phyloP scores from a whole-genome alignment of 768 basidiomycete genomes.

The Myochromella boudieri region DNA sequence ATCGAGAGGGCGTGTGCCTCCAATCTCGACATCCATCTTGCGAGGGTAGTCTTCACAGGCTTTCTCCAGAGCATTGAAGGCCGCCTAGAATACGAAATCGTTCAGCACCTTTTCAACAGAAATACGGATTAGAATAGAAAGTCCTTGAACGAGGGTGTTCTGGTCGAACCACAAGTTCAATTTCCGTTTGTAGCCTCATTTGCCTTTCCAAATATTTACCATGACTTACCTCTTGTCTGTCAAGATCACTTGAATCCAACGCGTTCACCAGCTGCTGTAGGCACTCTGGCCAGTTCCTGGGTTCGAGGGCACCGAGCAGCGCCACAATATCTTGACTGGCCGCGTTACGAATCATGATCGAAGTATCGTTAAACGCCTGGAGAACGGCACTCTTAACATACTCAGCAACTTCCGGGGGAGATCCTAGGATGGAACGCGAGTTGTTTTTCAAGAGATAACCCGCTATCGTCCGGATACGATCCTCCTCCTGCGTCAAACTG shows the following conservation, averaged over 20 bases:
- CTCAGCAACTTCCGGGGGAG: slow-evolving; percentile 62
- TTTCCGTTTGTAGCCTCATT: too few species aligned
- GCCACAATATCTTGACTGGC: slow-evolving; percentile 92
- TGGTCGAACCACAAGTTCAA: too few species aligned
- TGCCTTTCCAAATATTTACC: neutral
- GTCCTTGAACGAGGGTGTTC: neutral
- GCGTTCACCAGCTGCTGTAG: slow-evolving; percentile 80
- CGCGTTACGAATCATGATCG: slow-evolving; percentile 89
- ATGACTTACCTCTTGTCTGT: slow-evolving; percentile 80
- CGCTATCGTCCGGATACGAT: slow-evolving; percentile 92
- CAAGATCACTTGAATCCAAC: slow-evolving; percentile 72
- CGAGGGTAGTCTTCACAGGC: slow-evolving; percentile 96
- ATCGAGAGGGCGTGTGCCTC: slow-evolving; percentile 90
- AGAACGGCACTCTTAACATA: slow-evolving; percentile 79
- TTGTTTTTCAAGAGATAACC: slow-evolving; percentile 98
- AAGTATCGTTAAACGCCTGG: slow-evolving; percentile 76
- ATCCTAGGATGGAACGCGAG: slow-evolving; percentile 71
- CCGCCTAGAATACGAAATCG: slow-evolving; percentile 50
- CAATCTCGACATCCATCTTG: slow-evolving; percentile 92
- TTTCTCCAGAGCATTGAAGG: slow-evolving; percentile 92
- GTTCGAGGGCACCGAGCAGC: slow-evolving; percentile 84
- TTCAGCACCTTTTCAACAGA: slow-evolving; percentile 6
- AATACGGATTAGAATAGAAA: slow-evolving; percentile 12
- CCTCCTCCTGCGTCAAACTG: slow-evolving; percentile 77
- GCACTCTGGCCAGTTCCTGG: slow-evolving; percentile 94